A percentile compares a stretch with the other conserved stretches of the same genome.
Conservation (phyloP, 176 grass and related monocot genomes). For the Phragmites australis region DNA sequence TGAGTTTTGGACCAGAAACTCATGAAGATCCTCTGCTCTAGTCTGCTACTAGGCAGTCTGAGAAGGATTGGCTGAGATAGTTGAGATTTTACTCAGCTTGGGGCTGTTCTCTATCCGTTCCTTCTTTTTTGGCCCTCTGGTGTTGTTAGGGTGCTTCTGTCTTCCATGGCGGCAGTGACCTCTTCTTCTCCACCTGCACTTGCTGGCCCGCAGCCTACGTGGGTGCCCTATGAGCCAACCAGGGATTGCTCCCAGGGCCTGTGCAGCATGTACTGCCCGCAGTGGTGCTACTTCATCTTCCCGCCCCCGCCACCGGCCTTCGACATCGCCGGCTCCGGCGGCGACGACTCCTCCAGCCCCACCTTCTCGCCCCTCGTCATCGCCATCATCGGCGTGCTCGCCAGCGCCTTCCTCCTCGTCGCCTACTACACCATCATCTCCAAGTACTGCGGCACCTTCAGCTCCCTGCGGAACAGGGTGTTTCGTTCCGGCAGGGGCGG, state of each 20-base stretch:
- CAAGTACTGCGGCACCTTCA: conserved; percentile 80
- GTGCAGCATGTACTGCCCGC: conserved; percentile 89
- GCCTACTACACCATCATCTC: conserved; percentile 91
- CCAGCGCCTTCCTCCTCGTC: conserved; percentile 84
- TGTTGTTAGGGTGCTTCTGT: neutral
- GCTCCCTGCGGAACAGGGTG: conserved; percentile 45
- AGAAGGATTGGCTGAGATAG: neutral
- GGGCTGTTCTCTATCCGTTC: neutral
- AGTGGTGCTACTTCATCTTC: conserved; percentile 98
- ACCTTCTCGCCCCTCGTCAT: conserved; percentile 92
- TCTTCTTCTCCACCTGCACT: conserved; percentile 16
- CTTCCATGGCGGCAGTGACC: conserved; percentile 46
- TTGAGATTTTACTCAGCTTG: neutral
- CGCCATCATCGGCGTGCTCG: conserved; percentile 94
- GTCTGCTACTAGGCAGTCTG: conserved; percentile 24
- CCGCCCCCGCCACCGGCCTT: conserved; percentile 75
- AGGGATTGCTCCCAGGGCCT: conserved; percentile 91
- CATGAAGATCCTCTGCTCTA: conserved; percentile 34
- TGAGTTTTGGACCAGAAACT: conserved; percentile 36
- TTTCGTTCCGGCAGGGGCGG: neutral
- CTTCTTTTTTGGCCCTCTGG: neutral
- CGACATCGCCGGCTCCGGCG: conserved; percentile 44
- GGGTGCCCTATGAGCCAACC: conserved; percentile 71
- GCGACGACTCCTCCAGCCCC: conserved; percentile 55
- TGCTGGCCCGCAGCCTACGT: conserved; percentile 54